Base-by-base conservation (phyloP, 495 filamentous ascomycete species). In the Penicillium chermesinum region DNA sequence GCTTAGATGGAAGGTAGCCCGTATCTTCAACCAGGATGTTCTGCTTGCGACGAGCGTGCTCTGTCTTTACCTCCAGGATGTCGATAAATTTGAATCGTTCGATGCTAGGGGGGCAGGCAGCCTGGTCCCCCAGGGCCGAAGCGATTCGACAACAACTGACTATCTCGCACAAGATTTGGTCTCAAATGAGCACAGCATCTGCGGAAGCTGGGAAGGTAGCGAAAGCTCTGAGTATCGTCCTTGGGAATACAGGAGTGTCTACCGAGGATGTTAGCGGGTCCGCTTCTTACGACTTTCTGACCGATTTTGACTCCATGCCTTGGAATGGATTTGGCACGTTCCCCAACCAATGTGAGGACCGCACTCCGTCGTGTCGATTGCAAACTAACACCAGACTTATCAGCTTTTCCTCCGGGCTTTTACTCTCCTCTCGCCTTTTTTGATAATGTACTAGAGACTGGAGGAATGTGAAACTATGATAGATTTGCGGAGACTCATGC, bases 1-100 rank as follows among this genome's bases (percentile, higher is more conserved):
- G n/a, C 57, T 59, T 9, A 19, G 40, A 2, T 42, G 21, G 21
- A 30, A 14, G 21, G 40, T 42, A 2, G 15, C 13, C 14, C 5
- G n/a, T n/a, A 9, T 14, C 2, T 32, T 42, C 4, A 42, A 3
- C 12, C 20, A 42, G 5, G 21, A 42, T 9, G 16, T 42, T 22
- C 21, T 42, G 0, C 10, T 32, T 4, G 40, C 40, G 6, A 42
- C 40, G 9, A 42, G 21, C 7, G 13, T 42, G 3, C 40, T 42
- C 14, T 42, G 40, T 14, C 25, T 22, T 21, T 42, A 19, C 27
- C 41, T 21, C 12, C 25, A 30, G 25, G 25, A 30, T 30, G 25
- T 30, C 25, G 25, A 30, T 10, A 30, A 30, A 30, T 30, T 30
- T 10, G 25, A 30, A 30, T 10, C 10, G 25, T 30, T 10, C 25